Conservation (phyloP, 495 filamentous ascomycete genomes). For the Penicillium nucicola region DNA sequence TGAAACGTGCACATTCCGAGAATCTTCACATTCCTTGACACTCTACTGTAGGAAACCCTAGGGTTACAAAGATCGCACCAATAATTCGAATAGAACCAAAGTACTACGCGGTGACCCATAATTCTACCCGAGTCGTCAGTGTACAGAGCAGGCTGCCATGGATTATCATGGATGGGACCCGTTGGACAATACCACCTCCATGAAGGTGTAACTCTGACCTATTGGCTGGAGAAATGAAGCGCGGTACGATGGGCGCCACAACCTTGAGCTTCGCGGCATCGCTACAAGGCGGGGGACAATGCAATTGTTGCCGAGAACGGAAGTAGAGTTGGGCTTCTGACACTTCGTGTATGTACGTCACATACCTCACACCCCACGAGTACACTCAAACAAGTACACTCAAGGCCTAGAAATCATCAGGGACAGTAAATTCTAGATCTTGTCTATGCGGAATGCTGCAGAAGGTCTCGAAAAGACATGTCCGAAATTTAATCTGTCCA, state of each 20-base stretch:
- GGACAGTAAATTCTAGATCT: neutral
- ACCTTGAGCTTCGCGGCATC: neutral
- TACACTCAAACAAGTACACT: too few species aligned
- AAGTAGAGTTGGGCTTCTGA: neutral
- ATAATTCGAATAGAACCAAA: neutral
- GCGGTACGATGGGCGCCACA: neutral
- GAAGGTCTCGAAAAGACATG: too few species aligned
- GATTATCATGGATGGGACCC: neutral
- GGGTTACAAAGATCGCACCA: neutral
- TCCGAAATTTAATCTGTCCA: too few species aligned
- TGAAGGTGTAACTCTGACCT: neutral
- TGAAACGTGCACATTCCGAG: constrained; percentile 1
- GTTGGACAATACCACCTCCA: neutral
- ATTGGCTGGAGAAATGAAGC: neutral
- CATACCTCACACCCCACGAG: too few species aligned
- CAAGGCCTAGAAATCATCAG: neutral
- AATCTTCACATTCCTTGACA: neutral
- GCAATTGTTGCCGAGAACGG: constrained; percentile 1
- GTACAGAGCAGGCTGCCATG: neutral
- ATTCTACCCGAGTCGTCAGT: neutral
- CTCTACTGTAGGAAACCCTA: neutral
- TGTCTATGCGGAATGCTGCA: neutral
- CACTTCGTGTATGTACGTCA: neutral
- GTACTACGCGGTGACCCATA: neutral
- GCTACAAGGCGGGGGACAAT: neutral